Percentiles rank a stretch among this genome's conserved stretches.
Evolutionary conservation across 768 basidiomycete genomes (phyloP).

Genomic region (Royoungia palumana): DNA sequence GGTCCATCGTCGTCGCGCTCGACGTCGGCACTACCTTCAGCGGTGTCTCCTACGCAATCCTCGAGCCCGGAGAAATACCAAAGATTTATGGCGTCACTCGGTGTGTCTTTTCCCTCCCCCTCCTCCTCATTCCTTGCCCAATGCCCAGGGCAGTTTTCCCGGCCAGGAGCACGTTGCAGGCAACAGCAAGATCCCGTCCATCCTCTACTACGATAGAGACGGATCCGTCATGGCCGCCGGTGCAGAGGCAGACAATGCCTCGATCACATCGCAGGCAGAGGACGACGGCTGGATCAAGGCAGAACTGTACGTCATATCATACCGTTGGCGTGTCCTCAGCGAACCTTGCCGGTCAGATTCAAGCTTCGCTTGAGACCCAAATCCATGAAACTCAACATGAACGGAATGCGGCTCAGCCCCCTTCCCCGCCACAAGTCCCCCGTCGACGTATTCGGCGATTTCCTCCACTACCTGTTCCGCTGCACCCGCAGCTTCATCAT

Average conservation of each 20-base stretch:
- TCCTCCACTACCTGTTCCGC: conserved; percentile 66
- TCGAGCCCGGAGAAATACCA: conserved; percentile 77
- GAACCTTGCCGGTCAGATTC: conserved; percentile 45
- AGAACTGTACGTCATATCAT: conserved; percentile 56
- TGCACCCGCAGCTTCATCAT: conserved; percentile 75
- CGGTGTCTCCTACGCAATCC: conserved; percentile 79
- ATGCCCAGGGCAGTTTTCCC: conserved; percentile 54
- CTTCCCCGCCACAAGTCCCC: conserved; percentile 66
- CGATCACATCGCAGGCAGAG: conserved; percentile 61
- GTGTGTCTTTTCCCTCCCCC: conserved; percentile 34
- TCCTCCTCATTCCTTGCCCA: conserved; percentile 7
- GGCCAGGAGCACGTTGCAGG: conserved; percentile 85
- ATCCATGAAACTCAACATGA: conserved; percentile 79
- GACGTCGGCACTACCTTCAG: conserved; percentile 84
- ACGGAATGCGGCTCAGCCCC: conserved; percentile 72
- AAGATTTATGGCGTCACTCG: conserved; percentile 80
- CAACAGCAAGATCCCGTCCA: conserved; percentile 78
- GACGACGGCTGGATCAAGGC: conserved; percentile 76
- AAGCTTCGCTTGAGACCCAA: conserved; percentile 76
- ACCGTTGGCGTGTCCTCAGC: background rate
- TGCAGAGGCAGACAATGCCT: conserved; percentile 68
- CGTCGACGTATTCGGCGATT: conserved; percentile 78
- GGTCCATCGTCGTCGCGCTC: conserved; percentile 73
- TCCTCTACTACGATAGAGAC: conserved; percentile 67
- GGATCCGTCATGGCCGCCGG: conserved; percentile 70